Evolutionary conservation across 345 rosid genomes (phyloP), one percentile per base, ranked within the genome.

Genomic region (Moringa oleifera): DNA sequence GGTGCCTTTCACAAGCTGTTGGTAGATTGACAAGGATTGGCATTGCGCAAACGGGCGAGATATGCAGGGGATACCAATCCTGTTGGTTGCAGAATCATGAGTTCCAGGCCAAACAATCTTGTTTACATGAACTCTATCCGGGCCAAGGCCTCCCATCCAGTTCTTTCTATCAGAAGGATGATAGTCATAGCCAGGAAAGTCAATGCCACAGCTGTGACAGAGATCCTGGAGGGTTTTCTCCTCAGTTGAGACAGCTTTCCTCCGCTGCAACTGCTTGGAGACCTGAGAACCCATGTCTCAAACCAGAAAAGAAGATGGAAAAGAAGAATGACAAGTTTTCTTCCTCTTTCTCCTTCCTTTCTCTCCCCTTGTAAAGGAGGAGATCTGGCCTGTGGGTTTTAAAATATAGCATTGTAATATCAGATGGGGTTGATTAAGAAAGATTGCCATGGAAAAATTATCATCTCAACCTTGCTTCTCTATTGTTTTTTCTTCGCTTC

Each of bases 41-140:
- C 99, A 94, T 65, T 90, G 96, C 1, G 92, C 96, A 17, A 90
- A 85, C 7, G 97, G 99, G 22, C 99, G 90, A n/a, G 89, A 67
- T 11, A 94, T 55, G 36, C 71, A 69, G 0, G 79, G 77, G 33
- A 90, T 67, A 7, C 99, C 97, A 62, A 94, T 90, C 77, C 79
- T 84, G 73, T 94, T 73, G 9, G 99, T 90, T 18, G 99, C 99
- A 0, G 97, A 88, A 68, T 94, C 92, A 46, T 94, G 99, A 0
- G 97, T 88, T 9, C 97, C 99, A 0, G 99, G 99, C 99, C 99
- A 94, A 7, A 94, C 93, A 61, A 94, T 83, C 78, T 82, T 64
- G 77, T 86, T 78, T 19, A 87, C 64, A 0, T 65, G 96, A 58
- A 91, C 66, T 63, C 78, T 89, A 1, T 68, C 82, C 2, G 90